phyloP scores from a whole-genome alignment of 2,329 filamentous ascomycete genomes.

The Lithohypha guttulata region DNA sequence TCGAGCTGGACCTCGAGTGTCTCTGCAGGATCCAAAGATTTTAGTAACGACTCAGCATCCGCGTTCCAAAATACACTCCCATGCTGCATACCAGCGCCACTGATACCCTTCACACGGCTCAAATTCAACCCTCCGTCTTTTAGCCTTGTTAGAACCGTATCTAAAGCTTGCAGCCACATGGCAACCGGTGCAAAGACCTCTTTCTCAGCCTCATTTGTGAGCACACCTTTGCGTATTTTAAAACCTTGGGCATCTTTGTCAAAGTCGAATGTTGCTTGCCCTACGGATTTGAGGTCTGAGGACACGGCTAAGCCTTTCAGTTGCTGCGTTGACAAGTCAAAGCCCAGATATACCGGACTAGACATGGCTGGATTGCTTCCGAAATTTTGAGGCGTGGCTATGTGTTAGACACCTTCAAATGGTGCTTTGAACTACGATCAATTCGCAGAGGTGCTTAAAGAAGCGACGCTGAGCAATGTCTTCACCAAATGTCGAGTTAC shows the following conservation, averaged over 20 bases:
- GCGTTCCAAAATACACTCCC: conserved; percentile 89
- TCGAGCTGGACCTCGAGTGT: conserved; percentile 62
- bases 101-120: conserved; percentile 64
- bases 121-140: conserved; percentile 61
- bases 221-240: conserved; percentile 76
- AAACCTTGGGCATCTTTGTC: conserved; percentile 73
- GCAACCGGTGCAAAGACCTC: conserved; percentile 90
- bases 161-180: conserved; percentile 87
- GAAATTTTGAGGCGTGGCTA: background rate
- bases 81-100: conserved; percentile 92
- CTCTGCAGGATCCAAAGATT: conserved; percentile 47
- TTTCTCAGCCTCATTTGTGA: conserved; percentile 66
- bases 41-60: conserved; percentile 56
- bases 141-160: conserved; percentile 69
- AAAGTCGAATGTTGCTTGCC: conserved; percentile 89
- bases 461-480: no score
- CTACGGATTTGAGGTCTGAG: conserved; percentile 66
- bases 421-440: no score
- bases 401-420: no score
- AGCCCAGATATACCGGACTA: conserved; percentile 70
- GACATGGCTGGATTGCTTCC: conserved; percentile 29
- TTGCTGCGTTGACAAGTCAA: conserved; percentile 94
- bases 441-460: no score
- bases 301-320: conserved; percentile 86
- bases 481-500: no score